Conservation (phyloP, 108 stramenopile species). For the Schizochytrium sp. region DNA sequence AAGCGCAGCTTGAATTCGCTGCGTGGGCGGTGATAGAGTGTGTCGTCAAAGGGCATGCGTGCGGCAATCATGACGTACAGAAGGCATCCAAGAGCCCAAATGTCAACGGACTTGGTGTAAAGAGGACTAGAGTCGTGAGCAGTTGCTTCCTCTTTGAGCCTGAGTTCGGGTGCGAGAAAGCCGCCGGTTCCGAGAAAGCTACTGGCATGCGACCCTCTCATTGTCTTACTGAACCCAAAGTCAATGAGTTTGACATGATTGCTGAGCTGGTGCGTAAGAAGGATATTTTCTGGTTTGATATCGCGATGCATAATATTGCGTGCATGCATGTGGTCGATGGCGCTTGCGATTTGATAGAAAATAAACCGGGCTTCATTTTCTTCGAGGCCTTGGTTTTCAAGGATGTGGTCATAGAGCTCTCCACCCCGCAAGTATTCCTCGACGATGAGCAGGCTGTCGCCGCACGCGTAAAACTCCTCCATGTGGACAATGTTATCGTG, state of each 20-base stretch:
- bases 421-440: background rate
- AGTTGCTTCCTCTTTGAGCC: slow-evolving; percentile 45
- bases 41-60: slow-evolving; percentile 42
- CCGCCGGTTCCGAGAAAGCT: slow-evolving; percentile 11
- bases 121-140: slow-evolving; percentile 40
- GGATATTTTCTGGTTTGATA: slow-evolving; percentile 39
- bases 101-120: slow-evolving; percentile 86
- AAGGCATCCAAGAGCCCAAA: slow-evolving; percentile 96
- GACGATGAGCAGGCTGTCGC: background rate
- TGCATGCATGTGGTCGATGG: slow-evolving; percentile 36
- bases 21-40: background rate
- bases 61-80: slow-evolving; percentile 82
- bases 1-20: background rate
- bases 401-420: background rate
- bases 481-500: slow-evolving; percentile 10
- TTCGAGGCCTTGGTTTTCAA: background rate
- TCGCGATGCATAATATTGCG: slow-evolving; percentile 39
- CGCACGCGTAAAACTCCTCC: background rate
- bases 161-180: slow-evolving; percentile 93
- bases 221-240: slow-evolving; percentile 22
- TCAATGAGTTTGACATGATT: slow-evolving; percentile 56
- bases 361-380: background rate
- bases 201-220: background rate
- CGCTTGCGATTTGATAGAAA: slow-evolving; percentile 1
- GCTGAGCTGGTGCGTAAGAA: slow-evolving; percentile 25